These are phyloP conservation scores for Yamadazyma sp. DNA, from an alignment of 805 yeast species.

Conservation along the genomic window DNA sequence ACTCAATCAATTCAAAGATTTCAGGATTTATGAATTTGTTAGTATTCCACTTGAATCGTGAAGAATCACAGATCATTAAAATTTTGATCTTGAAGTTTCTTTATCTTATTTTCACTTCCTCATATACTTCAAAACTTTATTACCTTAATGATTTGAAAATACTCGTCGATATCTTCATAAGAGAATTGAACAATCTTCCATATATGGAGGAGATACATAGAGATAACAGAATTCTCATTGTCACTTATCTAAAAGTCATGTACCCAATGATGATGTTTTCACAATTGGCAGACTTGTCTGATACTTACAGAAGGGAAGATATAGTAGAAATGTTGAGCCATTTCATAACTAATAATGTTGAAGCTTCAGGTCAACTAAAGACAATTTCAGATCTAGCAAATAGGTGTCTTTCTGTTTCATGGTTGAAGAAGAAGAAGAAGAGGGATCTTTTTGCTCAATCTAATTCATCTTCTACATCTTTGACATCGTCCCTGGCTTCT, in stretches of 20 bases:
- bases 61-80: conserved; percentile 64
- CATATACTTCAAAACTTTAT: conserved; percentile 61
- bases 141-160: conserved; percentile 85
- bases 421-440: conserved; percentile 24
- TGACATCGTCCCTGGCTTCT: conserved; percentile 4
- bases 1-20: conserved; percentile 29
- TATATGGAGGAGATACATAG: conserved; percentile 51
- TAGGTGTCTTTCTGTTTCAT: conserved; percentile 31
- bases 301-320: conserved; percentile 57
- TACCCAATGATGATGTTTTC: conserved; percentile 68
- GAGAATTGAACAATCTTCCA: conserved; percentile 74
- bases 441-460: neutral
- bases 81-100: conserved; percentile 77
- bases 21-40: conserved; percentile 66
- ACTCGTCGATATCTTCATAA: conserved; percentile 72
- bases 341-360: conserved; percentile 24
- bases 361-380: conserved; percentile 14
- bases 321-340: conserved; percentile 49
- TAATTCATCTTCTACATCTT: conserved; percentile 15
- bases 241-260: conserved; percentile 64
- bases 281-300: conserved; percentile 47
- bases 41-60: conserved; percentile 67
- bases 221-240: conserved; percentile 49
- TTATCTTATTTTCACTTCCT: conserved; percentile 67
- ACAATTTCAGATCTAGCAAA: conserved; percentile 30